Evolutionary conservation across 371 early-diverging fungal species (phyloP).

Genomic region (Nematocida displodere): DNA sequence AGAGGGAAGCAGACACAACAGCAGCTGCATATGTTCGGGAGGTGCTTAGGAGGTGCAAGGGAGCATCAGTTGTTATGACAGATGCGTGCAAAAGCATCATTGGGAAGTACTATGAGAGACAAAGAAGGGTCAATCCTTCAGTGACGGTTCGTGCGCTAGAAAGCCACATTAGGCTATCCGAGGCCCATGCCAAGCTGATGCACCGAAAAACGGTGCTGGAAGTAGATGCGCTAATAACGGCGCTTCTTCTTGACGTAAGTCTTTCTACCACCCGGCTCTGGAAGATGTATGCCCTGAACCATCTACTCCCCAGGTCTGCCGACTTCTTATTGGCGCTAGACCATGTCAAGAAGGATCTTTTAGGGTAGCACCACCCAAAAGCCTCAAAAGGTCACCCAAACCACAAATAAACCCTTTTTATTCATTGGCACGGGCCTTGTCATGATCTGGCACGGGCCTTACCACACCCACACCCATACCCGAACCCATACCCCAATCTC

Average conservation of each 20-base stretch:
- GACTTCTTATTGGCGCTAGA: neutral
- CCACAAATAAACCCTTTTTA: no score
- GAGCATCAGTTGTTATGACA: conserved; percentile 30
- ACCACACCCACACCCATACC: neutral
- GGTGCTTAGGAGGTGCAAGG: conserved; percentile 34
- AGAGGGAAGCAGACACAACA: conserved; percentile 10
- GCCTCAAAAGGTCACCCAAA: no score
- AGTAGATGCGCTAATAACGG: conserved; percentile 27
- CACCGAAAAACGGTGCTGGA: neutral
- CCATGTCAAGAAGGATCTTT: neutral
- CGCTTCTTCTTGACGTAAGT: conserved; percentile 35
- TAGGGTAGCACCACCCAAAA: neutral
- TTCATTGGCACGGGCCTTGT: no score
- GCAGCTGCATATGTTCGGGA: conserved; percentile 9
- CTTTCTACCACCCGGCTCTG: conserved; percentile 15
- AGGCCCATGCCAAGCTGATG: conserved; percentile 60
- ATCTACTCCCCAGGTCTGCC: neutral
- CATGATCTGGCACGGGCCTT: no score
- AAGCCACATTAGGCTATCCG: conserved; percentile 61
- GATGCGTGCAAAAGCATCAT: conserved; percentile 39
- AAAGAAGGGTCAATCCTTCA: conserved; percentile 46
- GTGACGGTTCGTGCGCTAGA: conserved; percentile 64
- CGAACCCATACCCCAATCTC: neutral
- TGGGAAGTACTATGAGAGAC: conserved; percentile 59
- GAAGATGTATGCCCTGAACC: conserved; percentile 10